Base-by-base conservation (phyloP, 495 filamentous ascomycete species). In the Choiromyces venosus region DNA sequence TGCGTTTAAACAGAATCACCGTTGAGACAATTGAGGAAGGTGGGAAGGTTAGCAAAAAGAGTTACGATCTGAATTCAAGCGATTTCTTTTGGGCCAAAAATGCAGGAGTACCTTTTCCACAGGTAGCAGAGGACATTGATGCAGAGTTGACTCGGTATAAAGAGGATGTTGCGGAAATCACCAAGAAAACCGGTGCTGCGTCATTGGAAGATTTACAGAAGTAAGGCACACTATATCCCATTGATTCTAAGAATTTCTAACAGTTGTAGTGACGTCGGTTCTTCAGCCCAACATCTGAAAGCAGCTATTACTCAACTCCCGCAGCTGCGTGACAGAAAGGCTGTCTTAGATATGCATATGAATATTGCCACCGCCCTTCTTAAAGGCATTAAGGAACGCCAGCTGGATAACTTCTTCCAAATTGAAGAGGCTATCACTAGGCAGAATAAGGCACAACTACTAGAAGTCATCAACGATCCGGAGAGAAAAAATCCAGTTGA, bases 21-120 rank as follows among this genome's bases (percentile, higher is more conserved):
- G 88, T 99, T 56, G 93, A 97, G 77, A 89, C 89, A 4, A 85
- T 89, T 21, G 94, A 97, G 71, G 91, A 95, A 71, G 89, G 90
- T 37, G 86, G 84, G 7, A 81, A 76, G 73, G 72, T 79, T n/a
- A 89, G 88, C 4, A 97, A 93, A 82, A 92, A 91, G 81, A 88
- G 90, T 0, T 99, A 98, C 80, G 95, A 98, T 74, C 83, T 99
- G 29, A 95, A 87, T 38, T 87, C 91, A 65, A 96, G 90, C 75
- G 96, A 99, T 84, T 97, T 96, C 83, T 99, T 99, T 84, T 99
- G 96, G 96, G 89, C 89, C 73, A 91, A 91, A 77, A 98, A 99
- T 81, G 92, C 94, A n/a, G 89, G 91, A 35, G 85, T 91, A 25
- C 95, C 96, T 8, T 98, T 99, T 81, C 96, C 96, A 19, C 92